Base-by-base conservation (phyloP, 2,329 filamentous ascomycete genomes). In the Ophiostoma ulmi region DNA sequence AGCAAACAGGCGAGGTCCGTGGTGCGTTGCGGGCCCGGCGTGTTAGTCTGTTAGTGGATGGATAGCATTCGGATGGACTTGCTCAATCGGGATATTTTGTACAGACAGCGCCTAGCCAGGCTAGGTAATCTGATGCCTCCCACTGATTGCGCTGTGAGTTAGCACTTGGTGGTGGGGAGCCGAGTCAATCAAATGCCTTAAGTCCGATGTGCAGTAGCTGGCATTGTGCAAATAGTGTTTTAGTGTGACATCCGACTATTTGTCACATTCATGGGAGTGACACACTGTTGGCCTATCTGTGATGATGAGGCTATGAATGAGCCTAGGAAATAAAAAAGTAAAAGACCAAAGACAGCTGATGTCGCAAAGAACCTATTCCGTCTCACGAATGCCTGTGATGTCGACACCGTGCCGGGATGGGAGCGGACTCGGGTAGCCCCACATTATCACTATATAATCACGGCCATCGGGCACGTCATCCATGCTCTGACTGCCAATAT, bases 91-190 rank as follows among this genome's bases (percentile, higher is more conserved):
- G 52, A 58, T 11, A 58, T 31, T 26, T 58, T 26, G 52, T 58
- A 26, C 52, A 58, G 52, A 26, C 13, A 58, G 1, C n/a, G 52
- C 52, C 52, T 58, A 58, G 52, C 52, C n/a, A 58, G 22, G 52
- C 52, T 58, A 31, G 52, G 52, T 58, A 58, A 58, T 58, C 52
- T 26, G 52, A 17, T 58, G 52, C 22, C 52, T 58, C 52, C 52
- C 52, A 58, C 52, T 58, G 17, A 48, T 48, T 48, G 44, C 44
- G 44, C 44, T 48, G 44, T 26, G 26, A 22, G 26, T 58, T 26
- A 11, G n/a, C 52, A 58, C 52, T 58, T 58, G 22, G 52, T 26
- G 22, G 10, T 58, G 52, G 22, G 22, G 52, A 22, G n/a, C 52
- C 52, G 52, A 58, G 52, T 31, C 52, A 58, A 58, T 3, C 22